Evolutionary conservation across 805 yeast genomes (phyloP).

Genomic region (Barnettozyma wickerhamii): DNA sequence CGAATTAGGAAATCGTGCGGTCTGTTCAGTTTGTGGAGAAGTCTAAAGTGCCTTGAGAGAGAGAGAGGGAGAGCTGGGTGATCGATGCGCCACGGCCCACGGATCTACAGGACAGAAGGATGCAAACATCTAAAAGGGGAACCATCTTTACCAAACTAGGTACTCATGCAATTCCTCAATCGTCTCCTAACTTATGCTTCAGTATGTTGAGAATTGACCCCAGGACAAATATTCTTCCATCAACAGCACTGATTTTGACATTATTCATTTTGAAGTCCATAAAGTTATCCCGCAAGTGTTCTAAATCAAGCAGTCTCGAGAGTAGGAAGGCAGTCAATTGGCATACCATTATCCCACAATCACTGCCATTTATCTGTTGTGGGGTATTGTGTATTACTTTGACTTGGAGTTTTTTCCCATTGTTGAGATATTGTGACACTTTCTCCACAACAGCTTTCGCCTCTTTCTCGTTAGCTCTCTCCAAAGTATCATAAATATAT

Average conservation of each 20-base stretch:
- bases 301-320: conserved; percentile 28
- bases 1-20: no score
- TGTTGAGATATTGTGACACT: conserved; percentile 20
- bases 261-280: conserved; percentile 37
- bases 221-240: conserved; percentile 42
- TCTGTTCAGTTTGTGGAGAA: no score
- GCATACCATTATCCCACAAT: conserved; percentile 46
- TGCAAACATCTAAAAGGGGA: no score
- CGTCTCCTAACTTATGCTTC: conserved; percentile 17
- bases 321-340: conserved; percentile 34
- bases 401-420: conserved; percentile 18
- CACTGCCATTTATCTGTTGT: conserved; percentile 62
- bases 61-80: no score
- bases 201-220: conserved; percentile 30
- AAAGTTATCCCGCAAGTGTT: conserved; percentile 22
- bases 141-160: no score
- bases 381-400: conserved; percentile 33
- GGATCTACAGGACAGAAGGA: no score
- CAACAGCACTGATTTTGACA: conserved; percentile 43
- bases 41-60: no score
- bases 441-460: conserved; percentile 19
- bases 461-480: conserved; percentile 22
- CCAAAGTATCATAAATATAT: conserved; percentile 54
- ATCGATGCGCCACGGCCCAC: no score
- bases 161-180: background rate